Conservation (phyloP, 1,284 basidiomycete species). For the Trametes pubescens region DNA sequence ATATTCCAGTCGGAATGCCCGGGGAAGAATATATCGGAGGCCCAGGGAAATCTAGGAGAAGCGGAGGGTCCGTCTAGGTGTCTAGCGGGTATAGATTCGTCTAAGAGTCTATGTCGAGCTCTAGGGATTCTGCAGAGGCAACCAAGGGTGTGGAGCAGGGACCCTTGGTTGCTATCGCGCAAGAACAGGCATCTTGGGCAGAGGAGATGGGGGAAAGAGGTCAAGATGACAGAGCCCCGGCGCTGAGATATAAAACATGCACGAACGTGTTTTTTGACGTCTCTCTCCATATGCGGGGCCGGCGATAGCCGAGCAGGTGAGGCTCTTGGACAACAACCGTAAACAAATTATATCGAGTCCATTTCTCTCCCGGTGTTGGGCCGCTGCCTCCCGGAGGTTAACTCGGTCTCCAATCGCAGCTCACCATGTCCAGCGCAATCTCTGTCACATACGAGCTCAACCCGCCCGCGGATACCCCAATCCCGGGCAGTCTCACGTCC, state of each 20-base stretch:
- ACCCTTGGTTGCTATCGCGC: constrained; percentile 45
- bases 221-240: constrained; percentile 15
- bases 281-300: constrained; percentile 18
- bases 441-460: constrained; percentile 60
- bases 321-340: constrained; percentile 29
- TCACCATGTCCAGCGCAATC: constrained; percentile 48
- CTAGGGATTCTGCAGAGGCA: constrained; percentile 27
- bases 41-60: constrained; percentile 14
- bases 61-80: constrained; percentile 23
- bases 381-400: not conserved
- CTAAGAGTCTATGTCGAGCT: constrained; percentile 35
- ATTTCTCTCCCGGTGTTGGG: too few relatives aligned
- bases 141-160: constrained; percentile 36
- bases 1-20: constrained; percentile 5
- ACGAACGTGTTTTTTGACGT: constrained; percentile 29
- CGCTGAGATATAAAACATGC: constrained; percentile 9
- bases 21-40: constrained; percentile 1
- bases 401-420: not conserved
- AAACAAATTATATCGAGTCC: constrained; percentile 20
- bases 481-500: constrained; percentile 39
- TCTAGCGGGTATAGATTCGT: constrained; percentile 39
- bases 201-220: constrained; percentile 29
- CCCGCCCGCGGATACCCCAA: constrained; percentile 48
- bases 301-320: constrained; percentile 34
- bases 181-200: constrained; percentile 46